These are phyloP conservation scores for Aspergillus baeticus DNA, from an alignment of 495 filamentous ascomycete species.

Conservation along the genomic window DNA sequence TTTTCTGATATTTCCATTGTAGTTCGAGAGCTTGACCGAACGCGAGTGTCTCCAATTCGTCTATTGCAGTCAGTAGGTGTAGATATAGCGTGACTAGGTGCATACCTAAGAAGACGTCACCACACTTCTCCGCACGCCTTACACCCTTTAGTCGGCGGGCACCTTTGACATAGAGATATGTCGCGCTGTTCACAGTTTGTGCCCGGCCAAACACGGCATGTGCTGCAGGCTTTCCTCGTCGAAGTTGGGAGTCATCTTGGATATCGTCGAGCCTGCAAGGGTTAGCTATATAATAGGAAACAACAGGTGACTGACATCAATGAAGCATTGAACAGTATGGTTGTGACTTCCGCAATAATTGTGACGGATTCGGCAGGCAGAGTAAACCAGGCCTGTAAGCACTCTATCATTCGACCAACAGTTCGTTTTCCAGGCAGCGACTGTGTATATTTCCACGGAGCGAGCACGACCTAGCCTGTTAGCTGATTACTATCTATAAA, in stretches of 20 bases:
- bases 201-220: slow-evolving; percentile 80
- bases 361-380: background rate
- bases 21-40: slow-evolving; percentile 35
- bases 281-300: background rate
- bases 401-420: background rate
- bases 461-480: background rate
- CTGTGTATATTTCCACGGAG: background rate
- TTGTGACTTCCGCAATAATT: background rate
- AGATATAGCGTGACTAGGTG: too few relatives aligned
- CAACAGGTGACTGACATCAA: background rate
- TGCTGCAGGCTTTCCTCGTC: slow-evolving; percentile 76
- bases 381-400: background rate
- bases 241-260: slow-evolving; percentile 63
- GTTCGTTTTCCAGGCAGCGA: background rate
- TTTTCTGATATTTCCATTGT: slow-evolving; percentile 26
- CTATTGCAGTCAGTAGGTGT: background rate
- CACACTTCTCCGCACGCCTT: background rate
- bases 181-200: slow-evolving; percentile 84
- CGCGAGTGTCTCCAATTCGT: slow-evolving; percentile 17
- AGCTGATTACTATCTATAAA: background rate
- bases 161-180: slow-evolving; percentile 54
- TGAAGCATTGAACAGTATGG: background rate
- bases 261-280: slow-evolving; percentile 34
- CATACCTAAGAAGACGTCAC: background rate
- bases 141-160: background rate